phyloP scores from a whole-genome alignment of 1,284 basidiomycete species.

The Cutaneotrichosporon cyanovorans region DNA sequence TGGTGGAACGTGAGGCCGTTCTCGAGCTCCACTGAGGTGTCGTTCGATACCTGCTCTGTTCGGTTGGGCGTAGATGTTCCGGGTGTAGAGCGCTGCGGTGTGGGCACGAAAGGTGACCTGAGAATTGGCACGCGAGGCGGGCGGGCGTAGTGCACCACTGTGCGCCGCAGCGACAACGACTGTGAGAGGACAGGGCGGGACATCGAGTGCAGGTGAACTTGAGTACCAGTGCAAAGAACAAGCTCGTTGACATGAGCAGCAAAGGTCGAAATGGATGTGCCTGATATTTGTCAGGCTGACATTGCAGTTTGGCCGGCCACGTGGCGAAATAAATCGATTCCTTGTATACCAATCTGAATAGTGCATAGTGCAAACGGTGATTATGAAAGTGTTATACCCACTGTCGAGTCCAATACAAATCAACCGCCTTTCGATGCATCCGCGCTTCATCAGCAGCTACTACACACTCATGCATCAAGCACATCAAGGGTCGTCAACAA shows the following conservation, averaged over 20 bases:
- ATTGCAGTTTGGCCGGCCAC: too few relatives aligned
- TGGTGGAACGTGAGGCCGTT: slow-evolving; percentile 33
- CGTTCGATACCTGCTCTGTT: slow-evolving; percentile 7
- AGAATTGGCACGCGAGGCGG: slow-evolving; percentile 33
- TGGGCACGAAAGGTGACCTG: slow-evolving; percentile 26
- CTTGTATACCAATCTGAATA: too few relatives aligned
- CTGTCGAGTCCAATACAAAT: too few relatives aligned
- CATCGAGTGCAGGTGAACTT: background rate
- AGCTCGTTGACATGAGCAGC: too few relatives aligned
- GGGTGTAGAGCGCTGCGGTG: slow-evolving; percentile 26
- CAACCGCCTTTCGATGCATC: too few relatives aligned
- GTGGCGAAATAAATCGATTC: too few relatives aligned
- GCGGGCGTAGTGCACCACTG: slow-evolving; percentile 36
- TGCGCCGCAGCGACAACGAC: slow-evolving; percentile 11
- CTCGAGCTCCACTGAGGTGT: slow-evolving; percentile 3
- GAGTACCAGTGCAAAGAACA: background rate
- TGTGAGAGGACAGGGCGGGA: background rate
- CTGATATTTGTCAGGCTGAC: too few relatives aligned
- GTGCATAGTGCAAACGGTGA: too few relatives aligned
- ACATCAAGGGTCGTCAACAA: slow-evolving; percentile 53
- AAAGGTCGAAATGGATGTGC: too few relatives aligned
- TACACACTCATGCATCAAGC: too few relatives aligned
- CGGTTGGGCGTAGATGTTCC: slow-evolving; percentile 35
- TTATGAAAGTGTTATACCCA: too few relatives aligned
- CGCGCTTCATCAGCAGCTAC: too few relatives aligned